These are phyloP conservation scores for Ilyonectria robusta DNA, from an alignment of 2,329 filamentous ascomycete species.

Conservation along the genomic window DNA sequence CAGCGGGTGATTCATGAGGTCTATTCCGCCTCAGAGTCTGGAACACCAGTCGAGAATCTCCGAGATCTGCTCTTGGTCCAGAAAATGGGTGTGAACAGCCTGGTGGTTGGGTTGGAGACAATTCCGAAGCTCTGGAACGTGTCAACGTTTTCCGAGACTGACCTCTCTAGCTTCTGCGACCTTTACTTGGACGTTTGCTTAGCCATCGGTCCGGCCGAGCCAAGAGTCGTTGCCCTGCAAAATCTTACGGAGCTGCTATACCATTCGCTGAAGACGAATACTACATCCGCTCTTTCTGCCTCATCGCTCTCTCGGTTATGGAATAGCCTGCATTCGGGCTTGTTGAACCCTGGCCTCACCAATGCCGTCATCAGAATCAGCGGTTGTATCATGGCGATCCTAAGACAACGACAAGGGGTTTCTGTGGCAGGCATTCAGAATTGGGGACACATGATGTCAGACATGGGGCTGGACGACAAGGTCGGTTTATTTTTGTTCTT, in stretches of 20 bases:
- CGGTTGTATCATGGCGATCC: slow-evolving; percentile 59
- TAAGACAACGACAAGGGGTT: slow-evolving; percentile 42
- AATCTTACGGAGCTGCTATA: slow-evolving; percentile 65
- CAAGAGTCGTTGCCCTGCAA: slow-evolving; percentile 62
- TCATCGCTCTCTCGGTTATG: slow-evolving; percentile 57
- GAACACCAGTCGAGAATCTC: slow-evolving; percentile 43
- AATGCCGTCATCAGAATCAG: slow-evolving; percentile 65
- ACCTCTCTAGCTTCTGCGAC: slow-evolving; percentile 53
- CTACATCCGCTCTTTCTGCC: slow-evolving; percentile 50
- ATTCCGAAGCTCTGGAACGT: slow-evolving; percentile 52
- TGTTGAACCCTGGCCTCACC: slow-evolving; percentile 63
- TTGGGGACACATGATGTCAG: slow-evolving; percentile 67
- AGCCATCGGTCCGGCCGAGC: slow-evolving; percentile 57
- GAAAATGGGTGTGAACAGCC: slow-evolving; percentile 50
- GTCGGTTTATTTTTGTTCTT: slow-evolving; percentile 50
- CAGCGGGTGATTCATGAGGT: slow-evolving; percentile 56
- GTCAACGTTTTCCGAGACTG: slow-evolving; percentile 41
- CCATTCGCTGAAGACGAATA: slow-evolving; percentile 49
- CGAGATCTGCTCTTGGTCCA: slow-evolving; percentile 48
- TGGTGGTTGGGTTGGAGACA: slow-evolving; percentile 55
- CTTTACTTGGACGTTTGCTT: slow-evolving; percentile 61
- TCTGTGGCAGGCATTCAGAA: slow-evolving; percentile 43
- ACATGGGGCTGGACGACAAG: slow-evolving; percentile 64
- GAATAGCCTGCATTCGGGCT: slow-evolving; percentile 54
- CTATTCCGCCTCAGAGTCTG: slow-evolving; percentile 49